phyloP scores from a whole-genome alignment of 805 yeast species.

The Starmera pachycereana region DNA sequence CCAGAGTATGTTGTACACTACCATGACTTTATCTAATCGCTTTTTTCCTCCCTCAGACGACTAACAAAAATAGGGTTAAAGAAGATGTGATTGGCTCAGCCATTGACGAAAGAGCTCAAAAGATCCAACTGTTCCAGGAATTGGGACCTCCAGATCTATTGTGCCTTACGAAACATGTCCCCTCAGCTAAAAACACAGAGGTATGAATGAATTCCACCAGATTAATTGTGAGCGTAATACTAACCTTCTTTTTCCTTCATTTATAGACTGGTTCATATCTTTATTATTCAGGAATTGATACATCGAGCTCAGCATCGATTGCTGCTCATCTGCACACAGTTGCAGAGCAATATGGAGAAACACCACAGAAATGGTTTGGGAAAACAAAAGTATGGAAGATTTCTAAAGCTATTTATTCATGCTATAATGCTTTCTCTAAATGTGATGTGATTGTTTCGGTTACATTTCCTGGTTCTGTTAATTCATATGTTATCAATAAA shows the following conservation, averaged over 20 bases:
- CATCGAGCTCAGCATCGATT: constrained; percentile 65
- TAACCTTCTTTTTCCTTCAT: no score
- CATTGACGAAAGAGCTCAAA: constrained; percentile 50
- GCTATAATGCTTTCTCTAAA: constrained; percentile 62
- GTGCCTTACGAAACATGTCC: constrained; percentile 39
- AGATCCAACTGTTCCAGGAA: constrained; percentile 49
- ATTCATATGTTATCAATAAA: constrained; percentile 33
- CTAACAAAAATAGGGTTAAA: constrained; percentile 27
- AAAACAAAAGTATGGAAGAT: constrained; percentile 61
- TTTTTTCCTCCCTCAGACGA: no score
- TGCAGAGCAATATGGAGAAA: constrained; percentile 50
- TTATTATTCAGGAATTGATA: constrained; percentile 68
- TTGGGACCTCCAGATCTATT: constrained; percentile 73
- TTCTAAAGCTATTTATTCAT: constrained; percentile 58
- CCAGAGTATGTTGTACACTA: constrained; percentile 37
- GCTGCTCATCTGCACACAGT: constrained; percentile 65
- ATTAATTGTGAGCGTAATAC: no score
- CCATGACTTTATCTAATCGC: no score
- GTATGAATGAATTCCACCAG: constrained; percentile 1
- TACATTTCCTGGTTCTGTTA: constrained; percentile 67
- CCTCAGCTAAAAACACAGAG: constrained; percentile 41
- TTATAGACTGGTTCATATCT: constrained; percentile 53
- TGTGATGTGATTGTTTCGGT: constrained; percentile 65
- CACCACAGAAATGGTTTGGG: constrained; percentile 74
- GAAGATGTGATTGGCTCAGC: constrained; percentile 54